phyloP scores from a whole-genome alignment of 2,329 filamentous ascomycete genomes.

The Emericellopsis atlantica region DNA sequence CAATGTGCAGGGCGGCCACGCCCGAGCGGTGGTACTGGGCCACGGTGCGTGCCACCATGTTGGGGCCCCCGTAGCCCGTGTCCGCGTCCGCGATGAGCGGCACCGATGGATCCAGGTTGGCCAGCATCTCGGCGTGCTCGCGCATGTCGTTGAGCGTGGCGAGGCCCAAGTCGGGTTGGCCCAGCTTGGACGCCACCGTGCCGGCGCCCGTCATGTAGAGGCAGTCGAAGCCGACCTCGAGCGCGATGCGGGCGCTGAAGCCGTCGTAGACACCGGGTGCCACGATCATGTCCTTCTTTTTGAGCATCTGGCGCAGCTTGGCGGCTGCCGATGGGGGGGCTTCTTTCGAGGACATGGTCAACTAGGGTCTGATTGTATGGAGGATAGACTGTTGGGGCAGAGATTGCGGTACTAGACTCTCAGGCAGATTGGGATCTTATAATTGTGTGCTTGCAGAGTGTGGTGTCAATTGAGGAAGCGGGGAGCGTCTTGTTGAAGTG shows the following conservation, averaged over 20 bases:
- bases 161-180: conserved; percentile 50
- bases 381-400: no score
- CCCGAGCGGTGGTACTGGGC: conserved; percentile 38
- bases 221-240: conserved; percentile 48
- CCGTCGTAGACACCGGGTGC: conserved; percentile 59
- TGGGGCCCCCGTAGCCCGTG: conserved; percentile 41
- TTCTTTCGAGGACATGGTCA: no score
- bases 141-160: conserved; percentile 51
- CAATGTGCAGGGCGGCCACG: conserved; percentile 47
- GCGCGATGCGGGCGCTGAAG: conserved; percentile 49
- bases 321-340: conserved; percentile 6
- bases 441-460: no score
- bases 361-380: no score
- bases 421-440: no score
- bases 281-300: conserved; percentile 31
- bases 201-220: conserved; percentile 60
- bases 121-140: conserved; percentile 51
- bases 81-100: conserved; percentile 52
- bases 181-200: conserved; percentile 46
- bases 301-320: conserved; percentile 23
- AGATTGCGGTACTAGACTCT: no score
- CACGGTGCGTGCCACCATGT: conserved; percentile 40
- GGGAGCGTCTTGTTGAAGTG: no score
- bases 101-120: conserved; percentile 37
- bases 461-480: no score